Conservation (phyloP, 2,329 filamentous ascomycete genomes). For the Lojkania enalia region DNA sequence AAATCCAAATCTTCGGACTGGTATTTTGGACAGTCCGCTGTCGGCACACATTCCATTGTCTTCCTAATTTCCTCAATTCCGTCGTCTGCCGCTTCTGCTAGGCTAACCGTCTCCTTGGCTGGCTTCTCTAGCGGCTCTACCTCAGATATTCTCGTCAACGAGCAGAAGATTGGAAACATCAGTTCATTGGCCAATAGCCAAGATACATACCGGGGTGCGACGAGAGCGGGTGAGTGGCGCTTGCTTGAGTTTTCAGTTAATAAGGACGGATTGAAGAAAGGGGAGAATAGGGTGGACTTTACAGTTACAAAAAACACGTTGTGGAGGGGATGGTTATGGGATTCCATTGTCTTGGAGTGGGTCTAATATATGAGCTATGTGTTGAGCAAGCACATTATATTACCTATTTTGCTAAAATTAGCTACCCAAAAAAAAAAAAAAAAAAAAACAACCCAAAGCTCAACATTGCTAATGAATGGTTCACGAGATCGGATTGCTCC, state of each 20-base stretch:
- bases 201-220: slow-evolving; percentile 53
- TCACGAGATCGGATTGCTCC: too few relatives aligned
- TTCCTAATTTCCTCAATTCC: slow-evolving; percentile 35
- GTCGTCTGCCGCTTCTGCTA: slow-evolving; percentile 26
- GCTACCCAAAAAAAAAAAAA: too few relatives aligned
- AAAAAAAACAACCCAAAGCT: too few relatives aligned
- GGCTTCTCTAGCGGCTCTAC: slow-evolving; percentile 51
- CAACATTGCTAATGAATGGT: too few relatives aligned
- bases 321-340: slow-evolving; percentile 51
- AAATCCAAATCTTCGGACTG: slow-evolving; percentile 45
- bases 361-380: too few relatives aligned
- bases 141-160: slow-evolving; percentile 49
- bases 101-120: slow-evolving; percentile 50
- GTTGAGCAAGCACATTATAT: too few relatives aligned
- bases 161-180: slow-evolving; percentile 47
- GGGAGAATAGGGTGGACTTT: slow-evolving; percentile 44
- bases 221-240: slow-evolving; percentile 53
- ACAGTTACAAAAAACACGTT: slow-evolving; percentile 38
- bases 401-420: too few relatives aligned
- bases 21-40: slow-evolving; percentile 53
- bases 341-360: slow-evolving; percentile 46
- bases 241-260: slow-evolving; percentile 48
- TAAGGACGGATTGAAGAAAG: slow-evolving; percentile 33
- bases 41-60: slow-evolving; percentile 38
- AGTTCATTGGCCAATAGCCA: slow-evolving; percentile 50